These are phyloP conservation scores for Calycina marina DNA, from an alignment of 2,329 filamentous ascomycete species.

Conservation along the genomic window DNA sequence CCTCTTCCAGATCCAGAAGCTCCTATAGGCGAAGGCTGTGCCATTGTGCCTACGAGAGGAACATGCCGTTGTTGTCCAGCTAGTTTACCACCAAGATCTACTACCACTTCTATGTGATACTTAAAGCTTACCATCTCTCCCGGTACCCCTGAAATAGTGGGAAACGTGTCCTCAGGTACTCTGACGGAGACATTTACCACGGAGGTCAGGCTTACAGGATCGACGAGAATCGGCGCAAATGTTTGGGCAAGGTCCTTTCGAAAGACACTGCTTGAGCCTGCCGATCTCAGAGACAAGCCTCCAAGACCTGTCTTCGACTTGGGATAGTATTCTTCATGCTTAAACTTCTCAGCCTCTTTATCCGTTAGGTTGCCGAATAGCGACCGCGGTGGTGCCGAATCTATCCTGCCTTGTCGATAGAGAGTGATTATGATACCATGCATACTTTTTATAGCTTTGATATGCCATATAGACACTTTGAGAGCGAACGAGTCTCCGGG, in stretches of 20 bases:
- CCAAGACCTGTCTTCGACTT: slow-evolving; percentile 76
- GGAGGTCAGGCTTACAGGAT: slow-evolving; percentile 63
- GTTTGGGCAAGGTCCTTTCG: slow-evolving; percentile 87
- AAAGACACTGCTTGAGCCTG: slow-evolving; percentile 81
- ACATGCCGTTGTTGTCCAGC: slow-evolving; percentile 41
- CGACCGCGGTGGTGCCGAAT: slow-evolving; percentile 47
- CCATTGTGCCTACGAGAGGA: slow-evolving; percentile 19
- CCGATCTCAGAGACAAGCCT: slow-evolving; percentile 73
- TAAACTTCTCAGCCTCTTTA: slow-evolving; percentile 50
- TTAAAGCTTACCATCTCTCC: slow-evolving; percentile 91
- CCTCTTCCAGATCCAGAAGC: slow-evolving; percentile 11
- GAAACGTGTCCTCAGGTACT: slow-evolving; percentile 81
- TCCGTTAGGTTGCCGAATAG: slow-evolving; percentile 36
- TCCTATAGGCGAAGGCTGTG: slow-evolving; percentile 13
- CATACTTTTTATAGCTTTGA: slow-evolving; percentile 77
- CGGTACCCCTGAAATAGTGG: slow-evolving; percentile 78
- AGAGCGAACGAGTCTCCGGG: slow-evolving; percentile 74
- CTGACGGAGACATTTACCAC: slow-evolving; percentile 72
- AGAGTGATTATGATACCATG: slow-evolving; percentile 87
- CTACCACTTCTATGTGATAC: slow-evolving; percentile 83
- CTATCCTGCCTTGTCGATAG: slow-evolving; percentile 80
- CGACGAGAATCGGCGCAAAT: slow-evolving; percentile 75
- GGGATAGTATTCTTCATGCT: slow-evolving; percentile 67
- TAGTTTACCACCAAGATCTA: slow-evolving; percentile 81
- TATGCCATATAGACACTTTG: slow-evolving; percentile 72